Conservation (phyloP, 2,329 filamentous ascomycete genomes). For the Gaeumannomyces tritici region DNA sequence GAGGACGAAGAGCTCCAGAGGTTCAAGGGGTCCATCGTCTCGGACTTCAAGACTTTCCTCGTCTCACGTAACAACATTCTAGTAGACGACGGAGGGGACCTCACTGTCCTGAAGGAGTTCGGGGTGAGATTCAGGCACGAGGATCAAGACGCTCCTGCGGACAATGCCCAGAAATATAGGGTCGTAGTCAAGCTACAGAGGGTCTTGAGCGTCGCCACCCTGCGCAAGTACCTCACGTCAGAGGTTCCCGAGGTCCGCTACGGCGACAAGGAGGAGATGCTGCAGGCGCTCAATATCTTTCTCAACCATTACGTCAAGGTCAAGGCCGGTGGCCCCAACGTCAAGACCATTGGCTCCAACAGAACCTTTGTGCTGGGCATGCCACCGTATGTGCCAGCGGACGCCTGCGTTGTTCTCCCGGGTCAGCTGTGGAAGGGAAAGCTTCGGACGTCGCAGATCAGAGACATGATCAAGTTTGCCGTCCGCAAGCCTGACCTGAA, state of each 20-base stretch:
- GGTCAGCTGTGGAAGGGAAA: conserved; percentile 56
- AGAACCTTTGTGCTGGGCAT: conserved; percentile 26
- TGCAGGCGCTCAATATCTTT: conserved; percentile 67
- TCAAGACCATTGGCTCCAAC: conserved; percentile 18
- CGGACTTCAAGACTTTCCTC: conserved; percentile 21
- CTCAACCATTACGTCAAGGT: conserved; percentile 30
- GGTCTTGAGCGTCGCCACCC: conserved; percentile 12
- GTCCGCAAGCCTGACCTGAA: conserved; percentile 59
- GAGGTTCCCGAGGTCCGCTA: conserved; percentile 11
- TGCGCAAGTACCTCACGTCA: conserved; percentile 18
- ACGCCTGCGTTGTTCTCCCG: conserved; percentile 52
- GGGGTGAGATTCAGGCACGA: conserved; percentile 18
- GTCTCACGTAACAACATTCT: conserved; percentile 16
- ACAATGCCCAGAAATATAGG: conserved; percentile 10
- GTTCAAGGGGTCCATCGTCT: conserved; percentile 15
- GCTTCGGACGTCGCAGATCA: conserved; percentile 50
- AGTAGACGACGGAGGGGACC: not conserved
- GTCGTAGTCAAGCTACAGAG: conserved; percentile 15
- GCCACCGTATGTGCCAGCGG: conserved; percentile 57
- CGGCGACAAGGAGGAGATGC: conserved; percentile 26
- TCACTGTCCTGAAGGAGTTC: not conserved
- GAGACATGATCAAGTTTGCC: conserved; percentile 62
- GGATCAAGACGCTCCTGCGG: conserved; percentile 16
- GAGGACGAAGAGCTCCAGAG: conserved; percentile 12
- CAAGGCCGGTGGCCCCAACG: not conserved